Percentiles rank a stretch among this genome's conserved stretches.
These are phyloP conservation scores for Andalucia godoyi DNA, from an alignment of 78 protist genomes.

Conservation along the genomic window DNA sequence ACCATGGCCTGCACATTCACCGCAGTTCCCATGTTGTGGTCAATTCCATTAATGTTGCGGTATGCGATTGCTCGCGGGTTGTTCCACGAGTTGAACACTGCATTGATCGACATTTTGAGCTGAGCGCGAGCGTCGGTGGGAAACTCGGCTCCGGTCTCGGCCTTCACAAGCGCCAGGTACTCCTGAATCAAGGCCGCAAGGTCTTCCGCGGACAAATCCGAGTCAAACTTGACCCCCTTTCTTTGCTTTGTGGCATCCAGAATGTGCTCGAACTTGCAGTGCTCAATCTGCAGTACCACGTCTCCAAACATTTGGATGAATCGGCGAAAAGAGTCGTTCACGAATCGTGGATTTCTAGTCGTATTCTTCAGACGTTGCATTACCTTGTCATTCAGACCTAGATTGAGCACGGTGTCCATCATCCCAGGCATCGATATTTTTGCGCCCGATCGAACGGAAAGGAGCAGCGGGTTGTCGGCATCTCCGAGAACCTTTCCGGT, in stretches of 20 bases:
- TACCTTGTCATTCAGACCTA: constrained; percentile 45
- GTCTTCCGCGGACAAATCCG: constrained; percentile 39
- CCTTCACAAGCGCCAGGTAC: constrained; percentile 8
- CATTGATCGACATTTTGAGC: constrained; percentile 20
- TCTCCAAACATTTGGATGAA: constrained; percentile 56
- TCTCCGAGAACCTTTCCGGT: constrained; percentile 37
- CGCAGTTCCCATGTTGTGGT: constrained; percentile 54
- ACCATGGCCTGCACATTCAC: constrained; percentile 70
- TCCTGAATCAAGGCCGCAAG: constrained; percentile 10
- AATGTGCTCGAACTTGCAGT: constrained; percentile 28
- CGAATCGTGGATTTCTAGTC: constrained; percentile 38
- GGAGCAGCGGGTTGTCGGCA: constrained; percentile 39
- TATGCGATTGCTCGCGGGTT: constrained; percentile 49
- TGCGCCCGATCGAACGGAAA: constrained; percentile 66
- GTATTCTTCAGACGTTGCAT: constrained; percentile 11
- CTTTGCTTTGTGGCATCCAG: constrained; percentile 15
- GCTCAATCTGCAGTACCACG: constrained; percentile 32
- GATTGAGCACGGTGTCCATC: constrained; percentile 80
- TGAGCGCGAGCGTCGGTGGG: constrained; percentile 58
- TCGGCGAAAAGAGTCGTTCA: constrained; percentile 61
- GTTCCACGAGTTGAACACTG: constrained; percentile 60
- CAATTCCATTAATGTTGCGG: constrained; percentile 20
- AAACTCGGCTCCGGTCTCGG: constrained; percentile 13
- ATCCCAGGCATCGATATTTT: constrained; percentile 37
- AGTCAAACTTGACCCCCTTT: neutral